Evolutionary conservation across 768 basidiomycete species (phyloP).

Genomic region (Termitomyces sp.): DNA sequence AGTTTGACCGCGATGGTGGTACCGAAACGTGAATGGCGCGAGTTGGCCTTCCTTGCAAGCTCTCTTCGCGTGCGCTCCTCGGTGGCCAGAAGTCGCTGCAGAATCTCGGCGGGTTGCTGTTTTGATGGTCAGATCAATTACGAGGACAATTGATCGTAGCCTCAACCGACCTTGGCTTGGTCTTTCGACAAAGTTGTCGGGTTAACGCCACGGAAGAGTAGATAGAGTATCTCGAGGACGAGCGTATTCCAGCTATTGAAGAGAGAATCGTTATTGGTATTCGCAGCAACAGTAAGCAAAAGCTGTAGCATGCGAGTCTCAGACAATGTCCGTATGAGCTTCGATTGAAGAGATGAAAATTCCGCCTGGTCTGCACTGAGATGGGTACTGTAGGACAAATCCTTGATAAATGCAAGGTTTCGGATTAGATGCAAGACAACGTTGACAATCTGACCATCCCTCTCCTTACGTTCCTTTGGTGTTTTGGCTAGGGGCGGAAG

Average conservation of each 20-base stretch:
- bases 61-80: constrained; percentile 67
- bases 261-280: constrained; percentile 67
- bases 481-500: constrained; percentile 74
- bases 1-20: constrained; percentile 85
- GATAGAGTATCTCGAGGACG: constrained; percentile 88
- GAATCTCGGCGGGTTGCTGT: constrained; percentile 62
- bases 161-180: constrained; percentile 54
- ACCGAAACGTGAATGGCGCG: constrained; percentile 94
- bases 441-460: constrained; percentile 84
- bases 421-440: constrained; percentile 86
- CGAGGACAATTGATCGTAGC: neutral
- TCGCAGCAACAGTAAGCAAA: constrained; percentile 81
- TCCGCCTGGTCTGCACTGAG: constrained; percentile 77
- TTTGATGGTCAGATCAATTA: neutral
- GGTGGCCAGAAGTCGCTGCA: constrained; percentile 70
- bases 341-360: constrained; percentile 71
- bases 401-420: constrained; percentile 93
- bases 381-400: constrained; percentile 67
- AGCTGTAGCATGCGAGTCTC: constrained; percentile 73
- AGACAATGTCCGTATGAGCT: constrained; percentile 63
- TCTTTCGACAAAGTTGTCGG: constrained; percentile 53
- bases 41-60: constrained; percentile 47
- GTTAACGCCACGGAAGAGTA: constrained; percentile 77
- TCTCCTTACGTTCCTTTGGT: constrained; percentile 61
- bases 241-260: constrained; percentile 86